A percentile compares a stretch with the other conserved stretches of the same genome.
These are phyloP conservation scores for Penicillium parvum DNA, from an alignment of 495 filamentous ascomycete species.

Conservation along the genomic window DNA sequence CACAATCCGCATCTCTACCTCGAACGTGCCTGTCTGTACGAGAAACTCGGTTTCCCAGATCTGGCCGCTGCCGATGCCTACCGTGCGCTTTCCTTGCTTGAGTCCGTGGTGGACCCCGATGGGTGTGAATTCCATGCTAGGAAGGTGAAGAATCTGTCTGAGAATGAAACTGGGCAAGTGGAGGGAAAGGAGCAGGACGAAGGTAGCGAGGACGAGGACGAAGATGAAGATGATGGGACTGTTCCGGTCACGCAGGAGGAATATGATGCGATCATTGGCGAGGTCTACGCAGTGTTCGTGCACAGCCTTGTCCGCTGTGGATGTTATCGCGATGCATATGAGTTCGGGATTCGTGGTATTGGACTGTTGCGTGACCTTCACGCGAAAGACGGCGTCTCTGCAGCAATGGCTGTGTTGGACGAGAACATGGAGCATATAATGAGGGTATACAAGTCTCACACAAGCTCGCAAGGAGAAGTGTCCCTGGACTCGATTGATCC, in stretches of 20 bases:
- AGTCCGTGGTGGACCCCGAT: constrained; percentile 66
- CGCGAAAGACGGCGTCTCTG: constrained; percentile 23
- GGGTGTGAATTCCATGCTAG: constrained; percentile 42
- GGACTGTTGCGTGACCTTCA: constrained; percentile 16
- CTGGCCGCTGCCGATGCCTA: constrained; percentile 89
- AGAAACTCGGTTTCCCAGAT: constrained; percentile 79
- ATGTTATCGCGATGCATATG: constrained; percentile 64
- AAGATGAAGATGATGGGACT: constrained; percentile 34
- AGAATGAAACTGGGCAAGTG: constrained; percentile 14
- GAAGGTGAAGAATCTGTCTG: constrained; percentile 9
- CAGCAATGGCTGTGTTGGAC: constrained; percentile 11
- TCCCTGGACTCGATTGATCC: constrained; percentile 35
- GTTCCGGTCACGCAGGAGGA: constrained; percentile 37
- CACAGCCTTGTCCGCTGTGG: constrained; percentile 60
- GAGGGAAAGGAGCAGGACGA: constrained; percentile 9
- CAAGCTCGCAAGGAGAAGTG: constrained; percentile 37
- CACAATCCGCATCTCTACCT: constrained; percentile 79
- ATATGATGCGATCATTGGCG: constrained; percentile 37
- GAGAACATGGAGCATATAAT: constrained; percentile 30
- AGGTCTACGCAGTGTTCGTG: constrained; percentile 43
- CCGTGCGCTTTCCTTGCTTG: constrained; percentile 75
- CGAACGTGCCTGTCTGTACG: constrained; percentile 64
- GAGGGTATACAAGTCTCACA: constrained; percentile 17
- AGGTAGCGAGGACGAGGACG: constrained; percentile 28
- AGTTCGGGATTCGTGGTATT: constrained; percentile 53